Evolutionary conservation across 495 filamentous ascomycete species (phyloP).

Genomic region (Sabuloglossum arenarium): DNA sequence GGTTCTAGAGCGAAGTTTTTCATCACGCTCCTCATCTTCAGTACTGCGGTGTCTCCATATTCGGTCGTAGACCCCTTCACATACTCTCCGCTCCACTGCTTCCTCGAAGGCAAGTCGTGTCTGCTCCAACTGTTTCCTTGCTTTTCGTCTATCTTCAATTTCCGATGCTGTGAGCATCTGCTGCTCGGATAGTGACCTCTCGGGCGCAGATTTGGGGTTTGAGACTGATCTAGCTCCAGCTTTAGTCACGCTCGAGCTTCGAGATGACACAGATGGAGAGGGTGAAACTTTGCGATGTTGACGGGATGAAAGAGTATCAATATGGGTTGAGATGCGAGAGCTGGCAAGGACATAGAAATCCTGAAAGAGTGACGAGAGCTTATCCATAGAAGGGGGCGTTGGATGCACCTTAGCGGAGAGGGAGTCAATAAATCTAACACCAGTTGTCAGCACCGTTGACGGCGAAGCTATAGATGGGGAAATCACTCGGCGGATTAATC

Average conservation of each 20-base stretch:
- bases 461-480: not conserved
- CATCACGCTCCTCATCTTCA: constrained; percentile 85
- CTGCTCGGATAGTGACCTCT: constrained; percentile 28
- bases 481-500: not conserved
- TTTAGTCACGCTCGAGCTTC: constrained; percentile 22
- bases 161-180: constrained; percentile 89
- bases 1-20: constrained; percentile 85
- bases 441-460: not conserved
- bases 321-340: constrained; percentile 70
- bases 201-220: not conserved
- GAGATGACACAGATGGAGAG: constrained; percentile 25
- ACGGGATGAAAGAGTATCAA: constrained; percentile 54
- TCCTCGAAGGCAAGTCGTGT: constrained; percentile 69
- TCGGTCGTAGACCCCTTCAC: constrained; percentile 65
- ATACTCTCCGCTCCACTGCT: constrained; percentile 72
- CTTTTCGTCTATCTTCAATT: constrained; percentile 55
- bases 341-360: constrained; percentile 79
- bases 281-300: constrained; percentile 44
- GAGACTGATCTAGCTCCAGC: not conserved
- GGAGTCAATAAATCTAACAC: constrained; percentile 67
- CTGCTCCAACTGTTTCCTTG: constrained; percentile 51
- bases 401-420: constrained; percentile 73
- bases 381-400: constrained; percentile 63
- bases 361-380: constrained; percentile 72
- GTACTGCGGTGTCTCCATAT: constrained; percentile 85